Base-by-base conservation (phyloP, 177 flowering plant genomes). In the Telopea speciosissima region DNA sequence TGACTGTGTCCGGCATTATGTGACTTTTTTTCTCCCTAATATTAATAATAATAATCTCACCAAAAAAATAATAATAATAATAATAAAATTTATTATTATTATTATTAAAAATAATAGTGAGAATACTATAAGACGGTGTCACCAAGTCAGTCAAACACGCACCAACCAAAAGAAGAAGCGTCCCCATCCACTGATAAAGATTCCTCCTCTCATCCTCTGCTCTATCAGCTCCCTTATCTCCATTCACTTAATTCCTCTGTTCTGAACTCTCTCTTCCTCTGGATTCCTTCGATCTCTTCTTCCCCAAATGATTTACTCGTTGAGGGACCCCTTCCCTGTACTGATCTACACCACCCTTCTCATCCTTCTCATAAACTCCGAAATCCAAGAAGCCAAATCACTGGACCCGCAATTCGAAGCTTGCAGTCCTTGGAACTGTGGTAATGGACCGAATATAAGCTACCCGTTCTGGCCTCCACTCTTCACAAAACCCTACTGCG, bases 391-490 rank as follows among this genome's bases (percentile, higher is more conserved):
- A 69, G 28, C 69, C 64, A 68, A 56, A 23, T 77, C 84, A 11
- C 60, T 61, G 44, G 77, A 83, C 66, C 42, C 68, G 11, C 70
- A 71, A 22, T 86, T 68, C 14, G 73, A 76, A 49, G 76, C 85
- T 13, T 83, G 89, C 70, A 52, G 1, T 33, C 85, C 86, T 61
- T 52, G 8, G 49, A 73, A 42, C 28, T 84, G 89, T 31, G 86
- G 85, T 12, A 70, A 49, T 5, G 83, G 83, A 28, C 82, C 80
- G 6, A 70, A 33, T 3, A 80, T 84, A 56, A 79, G 74, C 73
- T 84, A 77, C 70, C 87, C 87, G 3, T 86, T 86, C 58, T 82
- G 82, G 84, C 63, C 80, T 33, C 23, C 68, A 68, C 33, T 36
- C 16, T 24, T 40, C 26, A 84, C 83, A 65, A 65, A 73, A 45